Base-by-base conservation (phyloP, 2,329 filamentous ascomycete species). In the Epicoccum sorghinum region DNA sequence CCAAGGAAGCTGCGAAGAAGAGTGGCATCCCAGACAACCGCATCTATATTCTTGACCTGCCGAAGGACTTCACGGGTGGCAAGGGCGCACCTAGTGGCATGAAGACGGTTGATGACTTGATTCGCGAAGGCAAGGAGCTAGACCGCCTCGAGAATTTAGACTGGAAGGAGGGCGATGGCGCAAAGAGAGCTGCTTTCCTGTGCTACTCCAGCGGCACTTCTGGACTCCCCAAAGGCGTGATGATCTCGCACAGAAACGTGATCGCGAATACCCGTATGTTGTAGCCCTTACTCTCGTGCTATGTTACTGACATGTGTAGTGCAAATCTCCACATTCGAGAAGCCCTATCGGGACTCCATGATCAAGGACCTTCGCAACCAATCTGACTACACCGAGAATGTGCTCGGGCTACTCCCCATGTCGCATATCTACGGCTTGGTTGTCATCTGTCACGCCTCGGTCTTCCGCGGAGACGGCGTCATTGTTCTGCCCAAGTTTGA, bases 121-220 rank as follows among this genome's bases (percentile, higher is more conserved):
- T 91, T 30, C 77, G 79, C 2, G 79, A 86, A 56, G 90, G 90
- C 24, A 68, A 72, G 40, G 76, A 77, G 12, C 73, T 86, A 30
- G 80, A 83, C 3, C 73, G 78, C 14, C 70, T 89, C 22, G 80
- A 84, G 54, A 75, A 79, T 4, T 70, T 89, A 66, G 79, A 78
- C 29, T 90, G 87, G 87, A 66, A 75, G 37, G 80, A 81, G 55
- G 88, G 89, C 0, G 85, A 90, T 62, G 88, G 86, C 3, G 82
- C 83, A 32, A 83, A 84, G 48, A 86, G 88, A 64, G 86, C 86
- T 5, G 88, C 90, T 0, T 93, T 89, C 68, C 79, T 96, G 39
- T 92, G 89, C 76, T 93, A 91, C 71, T 91, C 88, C 0, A 90
- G 87, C 69, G 90, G 90, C 18, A 93, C 90, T 1, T 92, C 89